Base-by-base conservation (phyloP, 2,329 filamentous ascomycete species). In the Fusarium siculi region DNA sequence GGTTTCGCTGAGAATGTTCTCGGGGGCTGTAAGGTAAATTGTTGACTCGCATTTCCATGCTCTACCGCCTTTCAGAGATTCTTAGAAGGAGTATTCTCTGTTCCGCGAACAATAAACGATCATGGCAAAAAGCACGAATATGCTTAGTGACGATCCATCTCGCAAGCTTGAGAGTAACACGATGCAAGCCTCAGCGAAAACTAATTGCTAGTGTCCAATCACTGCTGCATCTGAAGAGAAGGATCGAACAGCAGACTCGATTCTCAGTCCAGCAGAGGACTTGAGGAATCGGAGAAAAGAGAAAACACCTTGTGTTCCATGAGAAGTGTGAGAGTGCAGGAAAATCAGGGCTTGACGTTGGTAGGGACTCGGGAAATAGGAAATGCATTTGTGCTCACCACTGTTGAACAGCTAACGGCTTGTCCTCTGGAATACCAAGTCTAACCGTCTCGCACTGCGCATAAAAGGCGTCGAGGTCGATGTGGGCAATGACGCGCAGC, bases 391-490 rank as follows among this genome's bases (percentile, higher is more conserved):
- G 68, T 50, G 75, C 82, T 71, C 84, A 92, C 93, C 93, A 98
- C 86, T 98, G 96, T 80, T 97, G 95, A 25, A 99, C 96, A 2
- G 95, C 96, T 30, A 99, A 88, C 15, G 96, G 96, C 73, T 91
- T 89, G 64, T 94, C 89, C 69, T 93, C 91, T 19, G 92, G 85
- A 16, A 93, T 85, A 18, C 91, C 91, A 49, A 98, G 87, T 12
- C 96, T 91, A 15, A 97, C 91, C 88, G 95, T 97, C 83, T 99
- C 96, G 80, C 95, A 98, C 85, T 99, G 96, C 7, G 93, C 93
- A 81, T 99, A 99, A 83, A 99, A 99, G 43, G 96, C 96, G 88
- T 99, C 96, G 67, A 99, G 91, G 79, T 99, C 96, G 72, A 98
- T 91, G 81, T 98, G 95, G 11, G 94, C 94, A 75, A 98, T 90